phyloP scores from a whole-genome alignment of 2,329 filamentous ascomycete genomes.

The Claviceps citrina region DNA sequence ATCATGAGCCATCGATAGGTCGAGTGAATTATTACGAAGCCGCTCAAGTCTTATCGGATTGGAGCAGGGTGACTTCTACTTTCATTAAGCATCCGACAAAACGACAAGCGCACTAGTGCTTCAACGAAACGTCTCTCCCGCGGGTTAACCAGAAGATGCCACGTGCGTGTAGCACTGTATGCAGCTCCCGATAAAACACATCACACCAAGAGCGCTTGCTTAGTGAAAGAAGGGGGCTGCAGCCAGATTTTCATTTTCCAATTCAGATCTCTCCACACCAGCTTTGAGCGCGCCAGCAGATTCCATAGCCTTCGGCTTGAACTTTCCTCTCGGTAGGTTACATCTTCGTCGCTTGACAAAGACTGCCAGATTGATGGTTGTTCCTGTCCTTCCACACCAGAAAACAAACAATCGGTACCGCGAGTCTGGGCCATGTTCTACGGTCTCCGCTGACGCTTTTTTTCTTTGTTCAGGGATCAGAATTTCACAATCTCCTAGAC shows the following conservation, averaged over 20 bases:
- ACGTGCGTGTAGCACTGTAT: conserved; percentile 6
- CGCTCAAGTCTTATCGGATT: not conserved
- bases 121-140: not conserved
- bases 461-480: not conserved
- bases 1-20: conserved; percentile 16
- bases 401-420: not conserved
- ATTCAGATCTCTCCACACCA: conserved; percentile 6
- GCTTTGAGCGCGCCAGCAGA: conserved; percentile 5
- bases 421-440: not conserved
- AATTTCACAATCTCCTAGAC: not conserved
- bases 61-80: not conserved
- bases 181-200: conserved; percentile 4
- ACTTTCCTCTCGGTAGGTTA: conserved; percentile 4
- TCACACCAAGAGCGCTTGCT: conserved; percentile 3
- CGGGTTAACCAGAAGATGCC: conserved; percentile 1
- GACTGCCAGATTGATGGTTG: not conserved
- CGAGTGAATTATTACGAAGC: conserved; percentile 1
- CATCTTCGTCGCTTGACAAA: not conserved
- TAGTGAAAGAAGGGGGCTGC: conserved; percentile 5
- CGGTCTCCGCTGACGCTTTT: conserved; percentile 3
- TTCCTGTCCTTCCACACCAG: not conserved
- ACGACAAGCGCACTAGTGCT: not conserved
- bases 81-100: too few relatives aligned
- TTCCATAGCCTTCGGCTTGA: not conserved
- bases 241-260: conserved; percentile 5